Conservation (phyloP, 2,329 filamentous ascomycete species). For the Cercospora sp. region DNA sequence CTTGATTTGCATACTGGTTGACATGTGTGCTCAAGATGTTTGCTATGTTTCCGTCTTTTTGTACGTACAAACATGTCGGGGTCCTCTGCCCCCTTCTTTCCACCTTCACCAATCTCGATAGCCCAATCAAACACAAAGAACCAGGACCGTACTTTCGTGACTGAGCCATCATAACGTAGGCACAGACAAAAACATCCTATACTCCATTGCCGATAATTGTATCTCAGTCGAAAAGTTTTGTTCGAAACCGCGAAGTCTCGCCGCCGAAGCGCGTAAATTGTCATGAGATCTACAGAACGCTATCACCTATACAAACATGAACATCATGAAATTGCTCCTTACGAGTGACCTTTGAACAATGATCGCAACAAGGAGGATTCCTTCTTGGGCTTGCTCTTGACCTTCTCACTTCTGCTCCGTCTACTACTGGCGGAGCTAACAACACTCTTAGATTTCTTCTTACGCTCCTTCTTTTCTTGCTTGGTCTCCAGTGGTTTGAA, state of each 20-base stretch:
- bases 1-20: neutral
- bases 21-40: no score
- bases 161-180: neutral
- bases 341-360: constrained; percentile 40
- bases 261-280: neutral
- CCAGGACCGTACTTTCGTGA: neutral
- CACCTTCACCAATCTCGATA: neutral
- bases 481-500: constrained; percentile 42
- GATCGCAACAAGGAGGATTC: constrained; percentile 46
- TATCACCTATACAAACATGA: neutral
- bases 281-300: constrained; percentile 12
- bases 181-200: neutral
- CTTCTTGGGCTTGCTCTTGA: constrained; percentile 39
- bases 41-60: neutral
- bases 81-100: neutral
- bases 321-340: neutral
- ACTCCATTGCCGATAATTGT: neutral
- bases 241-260: neutral
- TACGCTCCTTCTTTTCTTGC: constrained; percentile 42
- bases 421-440: constrained; percentile 23
- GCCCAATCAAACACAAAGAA: neutral
- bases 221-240: neutral
- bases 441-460: constrained; percentile 28
- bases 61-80: neutral
- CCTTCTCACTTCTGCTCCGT: constrained; percentile 28